phyloP scores from a whole-genome alignment of 2,329 filamentous ascomycete species.

The Beauveria asiatica region DNA sequence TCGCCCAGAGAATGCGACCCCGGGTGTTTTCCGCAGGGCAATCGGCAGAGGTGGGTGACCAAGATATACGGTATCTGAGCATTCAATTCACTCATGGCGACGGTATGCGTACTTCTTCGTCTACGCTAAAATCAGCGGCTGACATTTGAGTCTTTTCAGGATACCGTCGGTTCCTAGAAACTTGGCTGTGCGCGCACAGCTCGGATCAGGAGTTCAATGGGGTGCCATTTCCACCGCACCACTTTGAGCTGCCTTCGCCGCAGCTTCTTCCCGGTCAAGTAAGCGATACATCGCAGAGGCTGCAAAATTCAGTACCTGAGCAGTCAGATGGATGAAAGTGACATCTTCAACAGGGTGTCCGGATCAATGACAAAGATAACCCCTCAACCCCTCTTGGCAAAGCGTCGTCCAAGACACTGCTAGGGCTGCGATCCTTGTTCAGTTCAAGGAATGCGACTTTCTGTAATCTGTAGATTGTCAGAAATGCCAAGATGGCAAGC shows the following conservation, averaged over 20 bases:
- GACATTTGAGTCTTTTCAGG: conserved; percentile 22
- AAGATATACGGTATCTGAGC: conserved; percentile 40
- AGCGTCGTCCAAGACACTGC: not conserved
- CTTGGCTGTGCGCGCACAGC: conserved; percentile 37
- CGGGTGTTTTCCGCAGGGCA: conserved; percentile 26
- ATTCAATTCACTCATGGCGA: conserved; percentile 41
- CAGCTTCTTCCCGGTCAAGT: conserved; percentile 30
- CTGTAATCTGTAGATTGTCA: not conserved
- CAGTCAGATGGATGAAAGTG: conserved; percentile 14
- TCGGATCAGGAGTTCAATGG: conserved; percentile 38
- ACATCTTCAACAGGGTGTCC: not conserved
- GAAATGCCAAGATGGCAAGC: not conserved
- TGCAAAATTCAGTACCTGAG: conserved; percentile 24
- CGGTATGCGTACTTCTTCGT: conserved; percentile 26
- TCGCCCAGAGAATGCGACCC: conserved; percentile 34
- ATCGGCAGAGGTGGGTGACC: conserved; percentile 17
- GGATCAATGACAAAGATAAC: not conserved
- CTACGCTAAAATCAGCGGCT: not conserved
- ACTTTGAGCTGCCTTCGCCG: conserved; percentile 39
- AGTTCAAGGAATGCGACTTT: not conserved
- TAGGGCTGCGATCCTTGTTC: not conserved
- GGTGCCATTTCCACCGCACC: conserved; percentile 36
- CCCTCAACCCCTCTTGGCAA: not conserved
- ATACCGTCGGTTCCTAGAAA: conserved; percentile 37
- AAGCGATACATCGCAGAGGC: conserved; percentile 18